Evolutionary conservation across 108 stramenopile genomes (phyloP), one percentile per base, ranked within the genome.

Genomic region (Cyclotella distinguenda): DNA sequence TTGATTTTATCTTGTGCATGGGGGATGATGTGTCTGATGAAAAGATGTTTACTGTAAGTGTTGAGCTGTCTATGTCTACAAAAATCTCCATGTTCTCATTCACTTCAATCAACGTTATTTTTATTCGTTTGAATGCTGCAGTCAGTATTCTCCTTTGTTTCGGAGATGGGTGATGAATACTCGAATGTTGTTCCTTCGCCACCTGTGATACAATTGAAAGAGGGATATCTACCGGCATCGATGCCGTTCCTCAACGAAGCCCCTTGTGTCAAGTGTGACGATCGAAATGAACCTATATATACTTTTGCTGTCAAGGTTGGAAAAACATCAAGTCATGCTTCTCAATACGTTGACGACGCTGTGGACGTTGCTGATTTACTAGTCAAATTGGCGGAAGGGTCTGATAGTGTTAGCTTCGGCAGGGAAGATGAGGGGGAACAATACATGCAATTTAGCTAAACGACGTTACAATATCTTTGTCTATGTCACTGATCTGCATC

Each of bases 21-120:
- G 97, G 97, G 30, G 97, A 98, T 77, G 96, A 96, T 61, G 83
- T 90, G 18, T 84, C 93, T 21, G 97, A 98, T 77, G 97, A 98
- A 69, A 95, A 97, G 56, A 98, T 98, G 97, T 98, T 98, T 77
- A 88, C 88, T 3, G 70, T 72, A 31, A 63, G 68, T n/a, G n/a
- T n/a, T n/a, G n/a, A n/a, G n/a, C n/a, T n/a, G n/a, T n/a, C n/a
- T n/a, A n/a, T n/a, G n/a, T n/a, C n/a, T n/a, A n/a, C n/a, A n/a
- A n/a, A n/a, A n/a, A n/a, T n/a, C n/a, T n/a, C n/a, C n/a, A n/a
- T n/a, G n/a, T n/a, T n/a, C n/a, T n/a, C n/a, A n/a, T n/a, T n/a
- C n/a, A n/a, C n/a, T n/a, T n/a, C n/a, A n/a, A n/a, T n/a, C n/a
- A n/a, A n/a, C n/a, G n/a, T n/a, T n/a, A n/a, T n/a, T n/a, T n/a